Percentiles rank a stretch among this genome's conserved stretches.
Evolutionary conservation across 768 basidiomycete species (phyloP).

Genomic region (Rhodotorula graminis): DNA sequence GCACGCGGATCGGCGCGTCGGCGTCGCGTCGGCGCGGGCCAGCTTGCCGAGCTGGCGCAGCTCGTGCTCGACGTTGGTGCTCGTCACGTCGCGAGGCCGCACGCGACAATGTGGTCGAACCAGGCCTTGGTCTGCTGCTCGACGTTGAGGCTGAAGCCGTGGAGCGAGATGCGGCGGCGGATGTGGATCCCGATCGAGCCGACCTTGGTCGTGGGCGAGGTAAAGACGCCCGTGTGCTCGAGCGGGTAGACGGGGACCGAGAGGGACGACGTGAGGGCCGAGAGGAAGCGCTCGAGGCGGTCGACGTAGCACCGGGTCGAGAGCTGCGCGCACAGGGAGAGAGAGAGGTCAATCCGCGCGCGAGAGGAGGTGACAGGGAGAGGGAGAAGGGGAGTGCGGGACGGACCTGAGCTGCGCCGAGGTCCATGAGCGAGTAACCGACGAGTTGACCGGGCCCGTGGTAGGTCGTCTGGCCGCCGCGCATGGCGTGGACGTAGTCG

Average conservation of each 20-base stretch:
- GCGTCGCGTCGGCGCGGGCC: neutral
- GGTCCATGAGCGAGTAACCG: slow-evolving; percentile 88
- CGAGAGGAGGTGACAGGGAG: no score
- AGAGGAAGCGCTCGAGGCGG: slow-evolving; percentile 67
- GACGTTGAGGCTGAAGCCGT: slow-evolving; percentile 91
- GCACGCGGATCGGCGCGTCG: neutral
- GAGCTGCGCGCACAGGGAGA: slow-evolving; percentile 22
- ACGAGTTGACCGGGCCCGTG: slow-evolving; percentile 97
- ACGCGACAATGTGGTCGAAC: slow-evolving; percentile 86
- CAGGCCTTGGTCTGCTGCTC: slow-evolving; percentile 72
- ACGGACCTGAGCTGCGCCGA: slow-evolving; percentile 69
- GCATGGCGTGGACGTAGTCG: slow-evolving; percentile 71
- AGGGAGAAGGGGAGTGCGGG: neutral
- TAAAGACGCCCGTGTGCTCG: slow-evolving; percentile 78
- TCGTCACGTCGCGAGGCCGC: slow-evolving; percentile 73
- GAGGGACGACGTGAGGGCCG: slow-evolving; percentile 54
- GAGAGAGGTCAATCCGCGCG: neutral
- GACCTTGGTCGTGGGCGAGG: slow-evolving; percentile 73
- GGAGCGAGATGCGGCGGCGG: slow-evolving; percentile 85
- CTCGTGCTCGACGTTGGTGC: slow-evolving; percentile 29
- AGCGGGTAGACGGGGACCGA: slow-evolving; percentile 12
- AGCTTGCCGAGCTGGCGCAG: slow-evolving; percentile 8
- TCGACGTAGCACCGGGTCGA: slow-evolving; percentile 77
- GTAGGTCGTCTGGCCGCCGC: slow-evolving; percentile 92
- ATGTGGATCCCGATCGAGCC: slow-evolving; percentile 96